Base-by-base conservation (phyloP, 164 flowering plant genomes). In the Macadamia integrifolia region DNA sequence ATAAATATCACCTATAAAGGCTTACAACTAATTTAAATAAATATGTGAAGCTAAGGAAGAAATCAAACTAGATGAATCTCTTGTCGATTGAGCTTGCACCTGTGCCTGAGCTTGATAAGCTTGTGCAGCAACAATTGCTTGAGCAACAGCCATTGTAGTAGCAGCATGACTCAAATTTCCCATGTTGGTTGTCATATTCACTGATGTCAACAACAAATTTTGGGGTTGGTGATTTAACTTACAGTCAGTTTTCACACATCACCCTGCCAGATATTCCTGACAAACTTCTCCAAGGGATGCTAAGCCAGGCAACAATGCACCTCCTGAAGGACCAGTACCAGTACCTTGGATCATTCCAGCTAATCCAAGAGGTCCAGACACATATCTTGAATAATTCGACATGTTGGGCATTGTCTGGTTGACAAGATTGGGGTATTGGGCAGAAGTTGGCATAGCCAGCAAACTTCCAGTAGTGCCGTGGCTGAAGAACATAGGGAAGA, bases 381-480 rank as follows among this genome's bases (percentile, higher is more conserved):
- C 91, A 46, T 94, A 89, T 0, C 85, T 96, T 0, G 97, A 78
- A 73, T 95, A 95, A 75, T 95, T 95, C 53, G 99, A 98, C 99
- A 95, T 95, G 79, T 95, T 95, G 40, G 99, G 99, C 99, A 95
- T n/a, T n/a, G n/a, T n/a, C n/a, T n/a, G n/a, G n/a, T n/a, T n/a
- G n/a, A n/a, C n/a, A n/a, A n/a, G n/a, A 80, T 88, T 91, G 1
- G 92, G 91, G 69, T 61, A 90, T 18, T 83, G 74, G 28, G 84
- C 68, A 13, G 82, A n/a, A 48, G 94, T 87, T 44, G 88, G 81
- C 68, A 86, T n/a, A n/a, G n/a, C n/a, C n/a, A n/a, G n/a, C n/a
- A n/a, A n/a, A n/a, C n/a, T n/a, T n/a, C n/a, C n/a, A n/a, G n/a
- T 72, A 40, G 68, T 76, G 82, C 97, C 97, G 65, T 89, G 85